Base-by-base conservation (phyloP, 169 alveolate genomes). In the Plasmodium coatneyi region DNA sequence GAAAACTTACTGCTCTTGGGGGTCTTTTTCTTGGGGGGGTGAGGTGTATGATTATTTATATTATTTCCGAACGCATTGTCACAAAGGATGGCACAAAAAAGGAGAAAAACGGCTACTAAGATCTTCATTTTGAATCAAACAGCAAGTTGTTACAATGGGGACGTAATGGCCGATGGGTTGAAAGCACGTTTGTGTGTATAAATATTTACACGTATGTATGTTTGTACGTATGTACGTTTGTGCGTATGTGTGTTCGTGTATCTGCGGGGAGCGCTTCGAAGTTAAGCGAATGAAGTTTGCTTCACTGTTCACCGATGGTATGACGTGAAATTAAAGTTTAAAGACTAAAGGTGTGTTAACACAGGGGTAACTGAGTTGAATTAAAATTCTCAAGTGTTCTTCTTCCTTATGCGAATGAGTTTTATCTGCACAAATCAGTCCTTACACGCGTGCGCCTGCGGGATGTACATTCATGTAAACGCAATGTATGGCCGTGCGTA, bases 101-200 rank as follows among this genome's bases (percentile, higher is more conserved):
- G 39, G 54, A 84, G 72, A 41, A 84, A 84, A 66, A 84, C 19
- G 25, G 46, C 41, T 70, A 80, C 19, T 46, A 30, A 25, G 66
- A 36, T 28, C 4, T 84, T 84, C 86, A 84, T 84, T 72, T 84
- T 84, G 25, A 83, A 71, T 82, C 25, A 70, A 82, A 36, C 54
- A 30, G 34, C 16, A 36, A 6, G 36, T 22, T 22, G 39, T 66
- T 14, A 66, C 34, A 66, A 66, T 28, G n/a, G 76, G 36, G 16
- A 14, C 19, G 56, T 46, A 46, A 46, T 3, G 56, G 56, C 22
- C 22, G 12, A 49, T 41, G 7, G 19, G 60, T 6, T 0, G 60
- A 49, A 49, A 0, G 60, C 22, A 49, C 30, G 30, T 66, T 22
- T 9, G 39, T 66, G 16, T 10, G n/a, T 66, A 66, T 66, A 66